phyloP scores from a whole-genome alignment of 164 flowering plant genomes.

The Euptelea pleiosperma region DNA sequence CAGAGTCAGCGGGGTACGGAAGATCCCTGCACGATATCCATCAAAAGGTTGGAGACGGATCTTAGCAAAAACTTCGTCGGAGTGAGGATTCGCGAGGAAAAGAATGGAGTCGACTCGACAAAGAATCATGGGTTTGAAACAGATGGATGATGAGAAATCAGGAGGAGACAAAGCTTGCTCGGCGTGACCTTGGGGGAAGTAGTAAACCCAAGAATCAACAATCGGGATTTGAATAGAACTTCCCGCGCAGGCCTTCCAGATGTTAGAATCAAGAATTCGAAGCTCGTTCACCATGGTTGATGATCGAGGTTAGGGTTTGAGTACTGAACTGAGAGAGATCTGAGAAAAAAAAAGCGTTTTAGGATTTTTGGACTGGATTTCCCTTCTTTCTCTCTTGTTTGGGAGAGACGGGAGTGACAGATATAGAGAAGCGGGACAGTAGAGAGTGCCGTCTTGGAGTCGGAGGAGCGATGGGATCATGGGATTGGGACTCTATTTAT shows the following conservation, averaged over 20 bases:
- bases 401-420: not conserved
- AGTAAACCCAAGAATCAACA: constrained; percentile 54
- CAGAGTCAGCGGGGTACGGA: not conserved
- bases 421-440: not conserved
- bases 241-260: constrained; percentile 80
- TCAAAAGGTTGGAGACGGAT: constrained; percentile 27
- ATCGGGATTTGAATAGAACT: constrained; percentile 39
- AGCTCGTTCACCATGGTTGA: constrained; percentile 5
- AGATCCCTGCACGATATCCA: not conserved
- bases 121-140: constrained; percentile 22
- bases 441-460: not conserved
- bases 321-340: not conserved
- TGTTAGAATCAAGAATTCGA: constrained; percentile 38
- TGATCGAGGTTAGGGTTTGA: constrained; percentile 25
- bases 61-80: constrained; percentile 54
- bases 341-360: not conserved
- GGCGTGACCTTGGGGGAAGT: constrained; percentile 77
- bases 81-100: constrained; percentile 39
- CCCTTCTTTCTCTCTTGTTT: not conserved
- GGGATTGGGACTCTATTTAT: no score
- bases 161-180: constrained; percentile 39
- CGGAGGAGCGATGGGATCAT: no score
- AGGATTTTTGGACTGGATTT: not conserved
- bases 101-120: constrained; percentile 38
- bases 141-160: constrained; percentile 15